Base-by-base conservation (phyloP, 345 rosid species). In the Gossypium ekmanianum region DNA sequence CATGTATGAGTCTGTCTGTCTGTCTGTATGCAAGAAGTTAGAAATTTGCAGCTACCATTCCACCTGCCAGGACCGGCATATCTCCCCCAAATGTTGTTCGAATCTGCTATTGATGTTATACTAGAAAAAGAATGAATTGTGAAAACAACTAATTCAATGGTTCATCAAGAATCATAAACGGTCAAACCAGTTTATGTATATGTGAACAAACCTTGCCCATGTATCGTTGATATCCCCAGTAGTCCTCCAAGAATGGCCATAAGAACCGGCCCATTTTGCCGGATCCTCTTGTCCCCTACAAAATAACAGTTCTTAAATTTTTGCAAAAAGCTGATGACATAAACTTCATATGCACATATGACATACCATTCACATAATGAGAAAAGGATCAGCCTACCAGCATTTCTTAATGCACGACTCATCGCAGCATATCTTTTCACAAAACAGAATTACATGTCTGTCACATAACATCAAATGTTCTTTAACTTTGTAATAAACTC, bases 211-310 rank as follows among this genome's bases (percentile, higher is more conserved):
- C 92, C 88, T 83, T 7, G 75, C 72, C 86, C 84, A 84, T 5
- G 70, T 61, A 80, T 87, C 86, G 17, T 71, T 54, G 71, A 85
- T 85, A 68, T 87, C 90, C 20, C 85, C 88, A 0, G 89, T 87
- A 13, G 92, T 88, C 80, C 92, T 85, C 90, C 92, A 88, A 66
- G 84, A 72, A 75, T 85, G 85, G 56, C 92, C 89, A 4, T 81
- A 73, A 18, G 7, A 26, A 48, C 79, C 69, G 1, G 89, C 92
- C 92, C 89, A 89, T 72, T 58, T 84, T 50, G 86, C 92, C 0
- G 90, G 90, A 76, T 87, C 78, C 75, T 87, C 90, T 62, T 83
- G 71, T 68, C 88, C 90, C 90, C 87, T 83, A 16, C 1, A 61
- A 61, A 55, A 65, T 0, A 39, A n/a, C 55, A 24, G 3, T 12